phyloP scores from a whole-genome alignment of 208 protist species.

The Endotrypanum monterogeii region DNA sequence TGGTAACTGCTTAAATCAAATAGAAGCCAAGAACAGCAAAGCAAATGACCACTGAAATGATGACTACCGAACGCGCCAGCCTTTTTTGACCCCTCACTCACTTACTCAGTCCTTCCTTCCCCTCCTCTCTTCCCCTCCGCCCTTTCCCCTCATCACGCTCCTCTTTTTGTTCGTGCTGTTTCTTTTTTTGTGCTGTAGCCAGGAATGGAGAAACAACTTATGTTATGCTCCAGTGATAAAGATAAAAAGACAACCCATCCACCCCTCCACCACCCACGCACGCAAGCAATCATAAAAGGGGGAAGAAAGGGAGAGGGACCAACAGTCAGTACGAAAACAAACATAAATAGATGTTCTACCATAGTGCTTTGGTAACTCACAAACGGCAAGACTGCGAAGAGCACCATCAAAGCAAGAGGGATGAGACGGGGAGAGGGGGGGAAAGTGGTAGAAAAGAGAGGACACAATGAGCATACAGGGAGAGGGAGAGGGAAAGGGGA shows the following conservation, averaged over 20 bases:
- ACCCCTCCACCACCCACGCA: no score
- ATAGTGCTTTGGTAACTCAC: not conserved
- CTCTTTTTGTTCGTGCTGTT: not conserved
- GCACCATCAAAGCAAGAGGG: not conserved
- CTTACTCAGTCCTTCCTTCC: no score
- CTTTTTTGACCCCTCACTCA: no score
- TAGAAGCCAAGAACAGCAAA: not conserved
- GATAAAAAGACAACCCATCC: no score
- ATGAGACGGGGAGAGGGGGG: not conserved
- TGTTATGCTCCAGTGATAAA: no score
- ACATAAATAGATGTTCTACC: not conserved
- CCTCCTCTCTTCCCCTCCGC: not conserved
- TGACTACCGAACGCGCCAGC: not conserved
- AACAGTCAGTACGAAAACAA: not conserved
- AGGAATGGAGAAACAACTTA: not conserved
- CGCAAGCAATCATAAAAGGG: slow-evolving; percentile 5
- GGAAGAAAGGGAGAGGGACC: not conserved
- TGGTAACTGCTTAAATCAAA: not conserved
- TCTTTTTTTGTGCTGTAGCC: not conserved
- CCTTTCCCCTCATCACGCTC: not conserved
- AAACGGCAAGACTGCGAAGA: not conserved
- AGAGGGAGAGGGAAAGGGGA: no score
- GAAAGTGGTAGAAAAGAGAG: no score
- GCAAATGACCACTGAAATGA: slow-evolving; percentile 1
- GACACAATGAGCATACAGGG: no score